A percentile compares a stretch with the other conserved stretches of the same genome.
Conservation (phyloP, 2,329 filamentous ascomycete genomes). For the Colletotrichum musae region DNA sequence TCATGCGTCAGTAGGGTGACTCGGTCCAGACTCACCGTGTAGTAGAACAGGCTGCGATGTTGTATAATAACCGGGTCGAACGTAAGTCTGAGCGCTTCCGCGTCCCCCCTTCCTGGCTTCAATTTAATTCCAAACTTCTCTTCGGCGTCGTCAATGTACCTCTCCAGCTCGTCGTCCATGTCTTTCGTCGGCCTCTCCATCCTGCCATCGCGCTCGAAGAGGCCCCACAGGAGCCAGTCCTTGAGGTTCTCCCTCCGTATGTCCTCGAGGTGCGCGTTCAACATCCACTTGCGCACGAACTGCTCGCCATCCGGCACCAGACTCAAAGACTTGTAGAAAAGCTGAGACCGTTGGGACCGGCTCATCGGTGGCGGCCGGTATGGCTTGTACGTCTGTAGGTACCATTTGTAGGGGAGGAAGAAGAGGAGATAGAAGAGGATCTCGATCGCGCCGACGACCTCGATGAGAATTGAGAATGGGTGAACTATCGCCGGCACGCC, state of each 20-base stretch:
- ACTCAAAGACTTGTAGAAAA: constrained; percentile 24
- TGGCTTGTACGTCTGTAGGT: constrained; percentile 49
- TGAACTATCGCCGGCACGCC: constrained; percentile 42
- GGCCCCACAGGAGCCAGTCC: constrained; percentile 74
- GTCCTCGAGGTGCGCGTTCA: constrained; percentile 64
- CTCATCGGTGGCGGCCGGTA: constrained; percentile 22
- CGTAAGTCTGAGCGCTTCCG: constrained; percentile 68
- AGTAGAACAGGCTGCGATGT: constrained; percentile 70
- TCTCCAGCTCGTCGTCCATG: constrained; percentile 68
- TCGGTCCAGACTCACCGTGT: constrained; percentile 57
- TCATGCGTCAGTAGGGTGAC: too few relatives aligned
- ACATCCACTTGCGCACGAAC: constrained; percentile 72
- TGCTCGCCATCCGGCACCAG: constrained; percentile 64
- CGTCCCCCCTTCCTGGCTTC: constrained; percentile 65
- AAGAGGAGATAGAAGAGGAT: constrained; percentile 57
- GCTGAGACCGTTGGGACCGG: constrained; percentile 24
- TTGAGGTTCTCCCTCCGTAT: constrained; percentile 72
- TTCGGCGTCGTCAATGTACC: constrained; percentile 67
- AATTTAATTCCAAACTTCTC: constrained; percentile 64
- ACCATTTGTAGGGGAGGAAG: constrained; percentile 58
- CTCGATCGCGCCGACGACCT: constrained; percentile 53
- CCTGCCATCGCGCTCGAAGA: constrained; percentile 61
- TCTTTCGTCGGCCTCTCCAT: constrained; percentile 52
- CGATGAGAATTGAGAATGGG: constrained; percentile 46
- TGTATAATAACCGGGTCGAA: constrained; percentile 71